Evolutionary conservation across 2,329 filamentous ascomycete species (phyloP), one percentile per base, ranked within the genome.

Genomic region (Xylariaceae sp.): DNA sequence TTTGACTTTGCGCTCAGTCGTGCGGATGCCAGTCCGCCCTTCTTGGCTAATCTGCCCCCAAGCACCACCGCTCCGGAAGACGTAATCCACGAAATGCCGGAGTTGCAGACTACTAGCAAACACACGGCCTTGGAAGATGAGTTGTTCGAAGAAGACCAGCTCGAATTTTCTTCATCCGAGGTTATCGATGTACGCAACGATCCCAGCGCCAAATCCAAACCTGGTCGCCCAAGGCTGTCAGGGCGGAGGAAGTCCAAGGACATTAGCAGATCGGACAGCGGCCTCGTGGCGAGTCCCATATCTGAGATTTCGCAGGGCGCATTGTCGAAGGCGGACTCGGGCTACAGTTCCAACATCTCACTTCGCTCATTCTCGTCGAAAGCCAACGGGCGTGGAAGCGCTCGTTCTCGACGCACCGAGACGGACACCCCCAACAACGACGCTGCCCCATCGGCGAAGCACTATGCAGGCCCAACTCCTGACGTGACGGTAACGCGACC

Each of bases 311-410:
- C 63, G 1, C 57, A 57, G 12, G 67, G 63, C 35, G 54, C 66
- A 5, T 55, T 74, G n/a, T 64, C 67, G 19, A 76, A 76, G 40
- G 66, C 71, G 24, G 75, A 79, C 46, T 78, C 73, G 17, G 74
- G 74, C 12, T 80, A 79, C 45, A 72, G 72, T 45, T 79, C 74
- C 6, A 77, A 70, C 45, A 58, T 72, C 4, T 79, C 75, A 10
- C 51, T 77, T 13, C 64, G 69, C 24, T 77, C 74, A 1, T 62
- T 71, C 33, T 56, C 60, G 15, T 47, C 53, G 7, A 62, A 57
- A 38, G 37, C 49, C 9, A 45, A 47, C 3, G 38, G 48, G 15
- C 31, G 38, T 2, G 54, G 58, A 13, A 54, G n/a, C n/a, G n/a
- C n/a, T n/a, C n/a, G n/a, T n/a, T n/a, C n/a, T n/a, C n/a, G n/a